These are phyloP conservation scores for Curvularia sp. DNA, from an alignment of 2,329 filamentous ascomycete species.

Conservation along the genomic window DNA sequence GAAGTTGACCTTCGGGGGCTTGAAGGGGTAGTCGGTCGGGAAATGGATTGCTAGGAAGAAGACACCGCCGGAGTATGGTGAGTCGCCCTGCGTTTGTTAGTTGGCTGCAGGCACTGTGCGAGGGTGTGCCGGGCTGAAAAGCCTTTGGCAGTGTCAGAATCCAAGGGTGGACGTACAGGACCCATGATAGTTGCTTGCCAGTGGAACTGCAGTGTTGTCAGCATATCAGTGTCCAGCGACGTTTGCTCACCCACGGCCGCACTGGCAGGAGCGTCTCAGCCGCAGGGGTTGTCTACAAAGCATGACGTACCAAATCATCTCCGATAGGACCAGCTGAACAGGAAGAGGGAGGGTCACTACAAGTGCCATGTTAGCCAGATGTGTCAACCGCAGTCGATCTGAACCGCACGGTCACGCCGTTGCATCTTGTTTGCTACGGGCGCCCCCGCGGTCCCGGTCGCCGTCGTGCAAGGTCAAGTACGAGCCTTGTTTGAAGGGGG, in stretches of 20 bases:
- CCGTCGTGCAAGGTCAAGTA: conserved; percentile 51
- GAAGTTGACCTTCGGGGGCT: conserved; percentile 99
- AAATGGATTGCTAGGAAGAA: conserved; percentile 99
- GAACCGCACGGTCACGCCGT: conserved; percentile 21
- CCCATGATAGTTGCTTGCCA: conserved; percentile 99
- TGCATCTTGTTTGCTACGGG: conserved; percentile 25
- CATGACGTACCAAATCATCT: conserved; percentile 88
- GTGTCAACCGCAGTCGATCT: neutral
- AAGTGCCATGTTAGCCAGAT: conserved; percentile 44
- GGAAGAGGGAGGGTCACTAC: conserved; percentile 94
- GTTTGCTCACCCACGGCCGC: conserved; percentile 13
- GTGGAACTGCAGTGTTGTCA: conserved; percentile 76
- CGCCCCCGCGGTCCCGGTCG: conserved; percentile 47
- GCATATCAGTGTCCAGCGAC: conserved; percentile 34
- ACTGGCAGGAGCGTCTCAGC: conserved; percentile 38
- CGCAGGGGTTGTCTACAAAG: conserved; percentile 35
- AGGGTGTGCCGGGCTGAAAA: neutral
- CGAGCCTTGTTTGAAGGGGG: conserved; percentile 20
- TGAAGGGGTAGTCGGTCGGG: conserved; percentile 99
- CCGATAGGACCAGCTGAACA: conserved; percentile 97
- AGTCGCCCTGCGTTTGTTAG: conserved; percentile 73
- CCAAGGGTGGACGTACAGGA: conserved; percentile 72
- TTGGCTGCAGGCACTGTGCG: conserved; percentile 35
- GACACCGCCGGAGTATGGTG: conserved; percentile 95
- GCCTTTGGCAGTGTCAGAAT: neutral